Base-by-base conservation (phyloP, 83 land plant genomes). In the Thuja plicata region DNA sequence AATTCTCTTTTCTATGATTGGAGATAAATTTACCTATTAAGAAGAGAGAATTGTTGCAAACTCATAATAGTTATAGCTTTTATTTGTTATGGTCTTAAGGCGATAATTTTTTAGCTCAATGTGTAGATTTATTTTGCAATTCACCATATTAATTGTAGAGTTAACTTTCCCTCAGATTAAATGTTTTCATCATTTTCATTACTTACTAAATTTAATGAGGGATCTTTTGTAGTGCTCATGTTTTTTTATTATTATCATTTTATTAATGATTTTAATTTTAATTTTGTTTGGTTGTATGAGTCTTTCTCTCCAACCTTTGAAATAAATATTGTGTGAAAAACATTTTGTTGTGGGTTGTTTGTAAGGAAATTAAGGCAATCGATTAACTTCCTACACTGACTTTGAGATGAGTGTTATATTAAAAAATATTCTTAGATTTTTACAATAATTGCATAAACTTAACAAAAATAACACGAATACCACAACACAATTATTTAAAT, bases 241-340 rank as follows among this genome's bases (percentile, higher is more conserved):
- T 84, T 84, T 5, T 84, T 84, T 2, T n/a, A 13, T 34, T 15
- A 30, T 81, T 30, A 30, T 83, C 15, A 48, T 30, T 4, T 84
- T 48, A 30, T 34, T 84, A 50, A 45, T 84, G n/a, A n/a, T 11
- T 48, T 46, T 4, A 32, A 12, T 12, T n/a, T 34, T 48, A 32
- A 83, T 48, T 54, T 30, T 84, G 32, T 37, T 12, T 84, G 55
- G 50, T 37, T 30, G 57, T 84, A 84, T 8, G 13, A 3, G 10
- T 48, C 13, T 34, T 45, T 30, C 19, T 84, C 19, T 84, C 38
- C 34, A 84, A n/a, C 15, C 32, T 91, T 93, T 90, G 94, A 98
- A 99, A 94, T 98, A 96, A 95, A 98, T 88, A 87, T 98, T 90
- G 96, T 98, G 55, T 93, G 94, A 92, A n/a, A n/a, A n/a, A n/a